Evolutionary conservation across 345 rosid genomes (phyloP).

Genomic region (Eucalyptus erythrocorys): DNA sequence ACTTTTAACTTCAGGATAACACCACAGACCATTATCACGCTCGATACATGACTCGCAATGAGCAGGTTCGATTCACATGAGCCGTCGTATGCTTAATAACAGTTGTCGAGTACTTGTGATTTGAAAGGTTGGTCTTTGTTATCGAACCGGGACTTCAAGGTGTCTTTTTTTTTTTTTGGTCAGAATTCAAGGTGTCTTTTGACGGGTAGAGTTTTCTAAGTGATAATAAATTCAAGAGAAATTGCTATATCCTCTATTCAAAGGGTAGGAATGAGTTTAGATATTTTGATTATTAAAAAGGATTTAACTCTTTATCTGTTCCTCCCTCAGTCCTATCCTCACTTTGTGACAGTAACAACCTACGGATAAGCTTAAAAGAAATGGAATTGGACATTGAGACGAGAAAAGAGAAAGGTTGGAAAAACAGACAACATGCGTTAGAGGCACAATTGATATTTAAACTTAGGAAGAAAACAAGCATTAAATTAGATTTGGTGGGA

Average conservation of each 20-base stretch:
- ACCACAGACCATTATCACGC: not conserved
- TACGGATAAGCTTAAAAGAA: not conserved
- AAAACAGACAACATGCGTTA: not conserved
- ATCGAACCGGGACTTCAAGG: not conserved
- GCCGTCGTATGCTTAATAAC: not conserved
- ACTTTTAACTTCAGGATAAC: not conserved
- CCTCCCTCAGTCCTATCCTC: accelerated
- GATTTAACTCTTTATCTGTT: too few relatives aligned
- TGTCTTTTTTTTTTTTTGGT: too few relatives aligned
- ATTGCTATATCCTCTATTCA: too few relatives aligned
- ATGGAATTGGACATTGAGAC: not conserved
- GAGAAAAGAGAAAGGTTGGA: not conserved
- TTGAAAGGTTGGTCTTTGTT: not conserved
- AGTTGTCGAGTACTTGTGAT: not conserved
- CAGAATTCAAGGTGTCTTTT: accelerated
- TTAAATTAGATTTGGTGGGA: not conserved
- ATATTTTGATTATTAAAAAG: too few relatives aligned
- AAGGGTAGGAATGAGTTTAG: too few relatives aligned
- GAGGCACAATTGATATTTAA: not conserved
- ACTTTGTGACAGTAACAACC: not conserved
- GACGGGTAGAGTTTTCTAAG: not conserved
- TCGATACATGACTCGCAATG: not conserved
- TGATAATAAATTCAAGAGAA: too few relatives aligned
- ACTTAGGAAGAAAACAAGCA: not conserved
- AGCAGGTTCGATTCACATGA: not conserved